A percentile compares a stretch with the other conserved stretches of the same genome.
phyloP scores from a whole-genome alignment of 176 grass and related monocot species.

The Rhynchospora pubera region DNA sequence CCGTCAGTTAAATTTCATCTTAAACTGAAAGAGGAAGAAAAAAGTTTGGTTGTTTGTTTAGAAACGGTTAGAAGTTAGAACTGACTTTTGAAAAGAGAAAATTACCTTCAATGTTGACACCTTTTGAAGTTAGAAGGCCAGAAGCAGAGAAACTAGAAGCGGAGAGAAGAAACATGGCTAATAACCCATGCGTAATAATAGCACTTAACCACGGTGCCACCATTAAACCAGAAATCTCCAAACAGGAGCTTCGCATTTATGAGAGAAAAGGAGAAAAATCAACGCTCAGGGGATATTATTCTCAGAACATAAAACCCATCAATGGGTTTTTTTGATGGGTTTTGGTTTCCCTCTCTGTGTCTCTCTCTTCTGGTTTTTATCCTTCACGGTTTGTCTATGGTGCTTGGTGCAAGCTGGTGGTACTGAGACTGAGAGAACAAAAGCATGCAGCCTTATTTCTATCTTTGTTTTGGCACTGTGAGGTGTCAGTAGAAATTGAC shows the following conservation, averaged over 20 bases:
- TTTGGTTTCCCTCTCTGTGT: background rate
- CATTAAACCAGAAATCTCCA: conserved; percentile 27
- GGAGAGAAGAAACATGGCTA: conserved; percentile 23
- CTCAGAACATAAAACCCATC: conserved; percentile 25
- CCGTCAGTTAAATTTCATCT: conserved; percentile 7
- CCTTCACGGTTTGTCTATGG: conserved; percentile 9
- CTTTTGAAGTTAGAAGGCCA: conserved; percentile 72
- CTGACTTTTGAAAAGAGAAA: conserved; percentile 12
- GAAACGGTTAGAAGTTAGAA: background rate
- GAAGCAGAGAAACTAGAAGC: conserved; percentile 30
- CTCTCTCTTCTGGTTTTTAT: background rate
- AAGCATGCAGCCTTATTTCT: conserved; percentile 51
- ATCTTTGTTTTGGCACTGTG: background rate
- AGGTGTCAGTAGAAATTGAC: conserved; percentile 33
- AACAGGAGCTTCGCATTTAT: conserved; percentile 8
- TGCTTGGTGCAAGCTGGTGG: conserved; percentile 10
- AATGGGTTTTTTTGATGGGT: conserved; percentile 12
- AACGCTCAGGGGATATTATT: background rate
- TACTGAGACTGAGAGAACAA: conserved; percentile 50
- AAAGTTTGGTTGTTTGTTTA: background rate
- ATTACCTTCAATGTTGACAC: conserved; percentile 87
- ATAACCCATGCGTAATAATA: conserved; percentile 11
- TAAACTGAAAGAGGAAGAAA: background rate
- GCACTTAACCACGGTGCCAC: conserved; percentile 3
- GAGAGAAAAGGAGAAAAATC: background rate